These are phyloP conservation scores for Tephrocybe sp. DNA, from an alignment of 768 basidiomycete species.

Conservation along the genomic window DNA sequence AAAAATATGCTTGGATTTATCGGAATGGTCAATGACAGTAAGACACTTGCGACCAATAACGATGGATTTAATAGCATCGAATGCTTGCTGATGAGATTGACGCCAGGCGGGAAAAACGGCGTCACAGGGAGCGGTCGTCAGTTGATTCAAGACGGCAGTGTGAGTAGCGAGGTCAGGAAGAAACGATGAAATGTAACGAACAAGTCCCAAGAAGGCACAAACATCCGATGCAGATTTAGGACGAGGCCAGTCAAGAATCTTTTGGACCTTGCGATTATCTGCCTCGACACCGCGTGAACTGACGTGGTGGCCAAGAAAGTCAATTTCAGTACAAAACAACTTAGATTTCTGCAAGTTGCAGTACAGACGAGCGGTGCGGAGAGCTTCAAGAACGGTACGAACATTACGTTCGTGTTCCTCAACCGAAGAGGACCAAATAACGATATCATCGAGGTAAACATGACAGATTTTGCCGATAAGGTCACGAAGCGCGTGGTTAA, in stretches of 20 bases:
- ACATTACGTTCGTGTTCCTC: slow-evolving; percentile 19
- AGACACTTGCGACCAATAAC: slow-evolving; percentile 24
- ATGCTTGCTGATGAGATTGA: slow-evolving; percentile 18
- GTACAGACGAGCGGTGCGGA: slow-evolving; percentile 17
- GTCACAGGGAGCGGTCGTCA: background rate
- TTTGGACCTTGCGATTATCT: slow-evolving; percentile 8
- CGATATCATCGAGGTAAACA: background rate
- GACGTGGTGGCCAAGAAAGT: slow-evolving; percentile 4
- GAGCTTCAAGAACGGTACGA: background rate
- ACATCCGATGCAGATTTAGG: slow-evolving; percentile 15
- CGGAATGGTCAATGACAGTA: slow-evolving; percentile 27
- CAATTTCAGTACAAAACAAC: slow-evolving; percentile 20
- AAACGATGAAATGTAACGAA: slow-evolving; percentile 16
- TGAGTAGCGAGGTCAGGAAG: background rate
- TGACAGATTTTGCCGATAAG: slow-evolving; percentile 24
- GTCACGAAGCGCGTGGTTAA: slow-evolving; percentile 36
- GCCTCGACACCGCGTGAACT: slow-evolving; percentile 1
- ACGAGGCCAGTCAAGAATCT: slow-evolving; percentile 24
- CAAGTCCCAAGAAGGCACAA: slow-evolving; percentile 11
- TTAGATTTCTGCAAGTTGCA: background rate
- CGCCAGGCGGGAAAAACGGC: background rate
- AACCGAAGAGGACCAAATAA: slow-evolving; percentile 37
- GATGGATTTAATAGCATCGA: slow-evolving; percentile 26
- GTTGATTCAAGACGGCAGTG: background rate
- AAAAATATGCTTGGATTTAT: slow-evolving; percentile 16